Percentiles rank a stretch among this genome's conserved stretches.
These are phyloP conservation scores for Blastocystis sp. DNA, from an alignment of 352 stramenopile species.

Conservation along the genomic window DNA sequence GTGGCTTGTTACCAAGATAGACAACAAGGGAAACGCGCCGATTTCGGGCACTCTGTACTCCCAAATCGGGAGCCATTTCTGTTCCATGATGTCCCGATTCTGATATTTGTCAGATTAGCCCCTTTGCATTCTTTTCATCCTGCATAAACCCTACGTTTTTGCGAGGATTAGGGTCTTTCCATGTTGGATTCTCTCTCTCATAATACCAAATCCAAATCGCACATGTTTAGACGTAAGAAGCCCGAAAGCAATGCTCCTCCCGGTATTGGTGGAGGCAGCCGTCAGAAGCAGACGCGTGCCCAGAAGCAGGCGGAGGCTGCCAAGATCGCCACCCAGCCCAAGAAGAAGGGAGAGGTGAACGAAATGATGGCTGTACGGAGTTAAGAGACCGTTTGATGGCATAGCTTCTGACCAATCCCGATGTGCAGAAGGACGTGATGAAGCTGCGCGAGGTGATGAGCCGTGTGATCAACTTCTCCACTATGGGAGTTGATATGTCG, in stretches of 20 bases:
- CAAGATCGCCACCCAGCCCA: slow-evolving; percentile 41
- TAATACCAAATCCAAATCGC: background rate
- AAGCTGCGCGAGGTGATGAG: slow-evolving; percentile 97
- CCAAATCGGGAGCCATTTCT: background rate
- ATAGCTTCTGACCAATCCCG: slow-evolving; percentile 86
- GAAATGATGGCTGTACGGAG: slow-evolving; percentile 69
- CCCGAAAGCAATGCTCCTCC: slow-evolving; percentile 56
- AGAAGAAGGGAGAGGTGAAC: slow-evolving; percentile 86
- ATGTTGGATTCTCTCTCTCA: no score
- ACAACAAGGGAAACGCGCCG: background rate
- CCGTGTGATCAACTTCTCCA: slow-evolving; percentile 99
- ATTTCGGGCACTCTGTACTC: background rate
- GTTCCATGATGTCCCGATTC: slow-evolving; percentile 12
- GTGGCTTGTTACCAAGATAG: background rate
- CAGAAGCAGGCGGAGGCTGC: slow-evolving; percentile 51
- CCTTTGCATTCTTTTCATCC: slow-evolving; percentile 2
- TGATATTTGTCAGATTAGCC: background rate
- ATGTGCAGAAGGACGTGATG: slow-evolving; percentile 86
- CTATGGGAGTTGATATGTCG: slow-evolving; percentile 94
- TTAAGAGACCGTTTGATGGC: background rate
- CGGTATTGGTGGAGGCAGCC: slow-evolving; percentile 57
- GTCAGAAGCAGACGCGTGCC: slow-evolving; percentile 48
- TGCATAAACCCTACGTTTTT: background rate
- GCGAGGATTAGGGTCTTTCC: background rate
- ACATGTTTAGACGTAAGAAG: slow-evolving; percentile 54